Conservation (phyloP, 345 rosid genomes). For the Populus euphratica region DNA sequence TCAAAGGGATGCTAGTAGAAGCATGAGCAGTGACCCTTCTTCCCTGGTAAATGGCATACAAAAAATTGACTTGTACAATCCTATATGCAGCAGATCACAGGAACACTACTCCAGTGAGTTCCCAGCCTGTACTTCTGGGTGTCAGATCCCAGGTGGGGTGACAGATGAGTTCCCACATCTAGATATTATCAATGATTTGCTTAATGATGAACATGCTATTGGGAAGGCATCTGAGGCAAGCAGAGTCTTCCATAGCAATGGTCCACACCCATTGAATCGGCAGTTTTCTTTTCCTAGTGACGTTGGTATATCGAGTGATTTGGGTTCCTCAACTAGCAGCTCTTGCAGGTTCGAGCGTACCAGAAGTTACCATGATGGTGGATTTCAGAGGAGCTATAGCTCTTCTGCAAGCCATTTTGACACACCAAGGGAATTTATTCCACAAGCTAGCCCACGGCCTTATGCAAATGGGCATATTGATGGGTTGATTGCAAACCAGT, state of each 20-base stretch:
- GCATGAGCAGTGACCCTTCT: conserved; percentile 31
- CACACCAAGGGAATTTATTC: conserved; percentile 40
- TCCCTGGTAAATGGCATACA: conserved; percentile 30
- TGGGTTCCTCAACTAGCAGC: conserved; percentile 36
- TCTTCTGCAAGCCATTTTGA: conserved; percentile 43
- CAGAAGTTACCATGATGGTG: conserved; percentile 50
- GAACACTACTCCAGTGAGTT: conserved; percentile 35
- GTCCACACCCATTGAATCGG: conserved; percentile 44
- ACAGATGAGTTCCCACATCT: conserved; percentile 90
- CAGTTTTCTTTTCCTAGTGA: conserved; percentile 54
- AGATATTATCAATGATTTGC: conserved; percentile 87
- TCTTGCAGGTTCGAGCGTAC: conserved; percentile 57
- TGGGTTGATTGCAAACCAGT: conserved; percentile 46
- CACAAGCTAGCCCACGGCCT: conserved; percentile 42
- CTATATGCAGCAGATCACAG: conserved; percentile 23
- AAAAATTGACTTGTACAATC: conserved; percentile 33
- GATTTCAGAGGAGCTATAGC: conserved; percentile 44
- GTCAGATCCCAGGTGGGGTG: conserved; percentile 43
- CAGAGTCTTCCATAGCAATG: conserved; percentile 32
- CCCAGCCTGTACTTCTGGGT: conserved; percentile 48
- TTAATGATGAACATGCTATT: conserved; percentile 67
- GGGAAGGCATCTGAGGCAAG: conserved; percentile 33
- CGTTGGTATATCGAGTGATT: conserved; percentile 38
- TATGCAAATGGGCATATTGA: conserved; percentile 57
- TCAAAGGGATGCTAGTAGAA: conserved; percentile 39